Evolutionary conservation across 2,329 filamentous ascomycete genomes (phyloP).

Genomic region (Coniochaeta ligniaria): DNA sequence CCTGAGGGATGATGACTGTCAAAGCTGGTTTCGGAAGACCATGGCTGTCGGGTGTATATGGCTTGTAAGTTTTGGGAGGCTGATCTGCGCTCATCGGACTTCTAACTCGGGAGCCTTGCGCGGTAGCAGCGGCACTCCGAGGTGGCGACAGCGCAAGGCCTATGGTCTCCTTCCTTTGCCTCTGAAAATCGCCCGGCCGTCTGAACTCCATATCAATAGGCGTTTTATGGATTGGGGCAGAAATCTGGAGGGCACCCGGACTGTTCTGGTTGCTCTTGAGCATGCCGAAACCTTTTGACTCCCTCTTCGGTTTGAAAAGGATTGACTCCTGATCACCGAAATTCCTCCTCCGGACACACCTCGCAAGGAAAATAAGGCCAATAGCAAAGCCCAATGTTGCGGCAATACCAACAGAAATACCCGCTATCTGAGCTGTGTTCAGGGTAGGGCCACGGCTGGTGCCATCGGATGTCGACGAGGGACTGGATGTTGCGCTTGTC

Average conservation of each 20-base stretch:
- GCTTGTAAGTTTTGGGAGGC: slow-evolving; percentile 8
- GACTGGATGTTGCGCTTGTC: background rate
- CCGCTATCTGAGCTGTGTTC: slow-evolving; percentile 39
- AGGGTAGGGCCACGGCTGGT: slow-evolving; percentile 5
- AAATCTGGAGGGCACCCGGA: slow-evolving; percentile 28
- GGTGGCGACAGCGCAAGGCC: slow-evolving; percentile 22
- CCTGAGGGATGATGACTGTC: slow-evolving; percentile 27
- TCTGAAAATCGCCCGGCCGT: slow-evolving; percentile 12
- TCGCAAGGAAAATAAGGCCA: slow-evolving; percentile 36
- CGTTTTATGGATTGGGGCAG: slow-evolving; percentile 28
- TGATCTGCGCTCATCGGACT: slow-evolving; percentile 11
- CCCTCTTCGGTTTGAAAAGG: slow-evolving; percentile 25
- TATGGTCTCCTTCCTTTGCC: slow-evolving; percentile 27
- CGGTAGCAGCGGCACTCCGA: background rate
- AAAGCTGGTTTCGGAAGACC: slow-evolving; percentile 29
- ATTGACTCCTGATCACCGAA: slow-evolving; percentile 25
- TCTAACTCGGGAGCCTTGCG: slow-evolving; percentile 9
- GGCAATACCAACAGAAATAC: slow-evolving; percentile 48
- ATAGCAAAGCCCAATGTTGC: slow-evolving; percentile 41
- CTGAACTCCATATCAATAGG: slow-evolving; percentile 14
- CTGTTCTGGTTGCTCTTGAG: slow-evolving; percentile 10
- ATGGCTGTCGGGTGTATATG: slow-evolving; percentile 10
- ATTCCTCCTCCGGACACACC: slow-evolving; percentile 31
- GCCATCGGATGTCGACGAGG: background rate
- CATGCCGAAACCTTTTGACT: slow-evolving; percentile 24